A percentile compares a stretch with the other conserved stretches of the same genome.
These are phyloP conservation scores for Lasiodiplodia citricola DNA, from an alignment of 2,329 filamentous ascomycete species.

Conservation along the genomic window DNA sequence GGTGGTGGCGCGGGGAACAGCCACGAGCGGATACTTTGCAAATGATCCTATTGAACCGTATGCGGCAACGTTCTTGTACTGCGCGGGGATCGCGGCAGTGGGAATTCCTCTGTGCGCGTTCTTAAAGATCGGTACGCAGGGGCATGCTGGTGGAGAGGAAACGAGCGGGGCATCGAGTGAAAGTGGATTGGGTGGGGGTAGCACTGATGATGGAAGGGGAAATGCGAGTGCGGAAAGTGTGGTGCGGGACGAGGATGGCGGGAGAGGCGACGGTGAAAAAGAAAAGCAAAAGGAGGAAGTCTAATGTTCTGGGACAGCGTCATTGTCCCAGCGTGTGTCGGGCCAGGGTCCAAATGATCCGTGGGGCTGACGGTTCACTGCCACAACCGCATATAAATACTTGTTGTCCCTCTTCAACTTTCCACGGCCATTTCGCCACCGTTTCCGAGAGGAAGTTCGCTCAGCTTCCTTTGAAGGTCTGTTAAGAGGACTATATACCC, in stretches of 20 bases:
- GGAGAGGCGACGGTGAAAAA: not conserved
- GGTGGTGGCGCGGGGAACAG: constrained; percentile 38
- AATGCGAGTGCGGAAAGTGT: not conserved
- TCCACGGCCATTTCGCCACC: too few species aligned
- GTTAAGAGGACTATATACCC: too few species aligned
- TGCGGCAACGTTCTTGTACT: constrained; percentile 58
- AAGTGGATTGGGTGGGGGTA: not conserved
- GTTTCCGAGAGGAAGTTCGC: too few species aligned
- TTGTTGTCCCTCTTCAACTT: too few species aligned
- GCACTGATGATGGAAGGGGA: not conserved
- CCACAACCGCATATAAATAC: too few species aligned
- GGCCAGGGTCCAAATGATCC: too few species aligned
- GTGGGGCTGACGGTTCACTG: too few species aligned
- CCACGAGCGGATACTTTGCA: constrained; percentile 47
- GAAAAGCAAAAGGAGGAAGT: not conserved
- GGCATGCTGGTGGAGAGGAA: constrained; percentile 32
- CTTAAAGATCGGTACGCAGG: constrained; percentile 60
- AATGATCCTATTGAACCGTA: constrained; percentile 56
- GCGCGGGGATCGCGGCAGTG: constrained; percentile 50
- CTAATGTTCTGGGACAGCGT: not conserved
- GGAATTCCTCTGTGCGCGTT: constrained; percentile 58
- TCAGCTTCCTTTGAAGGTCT: too few species aligned
- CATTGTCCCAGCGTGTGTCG: too few species aligned
- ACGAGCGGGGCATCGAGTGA: not conserved
- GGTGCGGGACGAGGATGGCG: not conserved